Evolutionary conservation across 1,284 basidiomycete species (phyloP), one percentile per base, ranked within the genome.

Genomic region (Fomitiporia mediterranea): DNA sequence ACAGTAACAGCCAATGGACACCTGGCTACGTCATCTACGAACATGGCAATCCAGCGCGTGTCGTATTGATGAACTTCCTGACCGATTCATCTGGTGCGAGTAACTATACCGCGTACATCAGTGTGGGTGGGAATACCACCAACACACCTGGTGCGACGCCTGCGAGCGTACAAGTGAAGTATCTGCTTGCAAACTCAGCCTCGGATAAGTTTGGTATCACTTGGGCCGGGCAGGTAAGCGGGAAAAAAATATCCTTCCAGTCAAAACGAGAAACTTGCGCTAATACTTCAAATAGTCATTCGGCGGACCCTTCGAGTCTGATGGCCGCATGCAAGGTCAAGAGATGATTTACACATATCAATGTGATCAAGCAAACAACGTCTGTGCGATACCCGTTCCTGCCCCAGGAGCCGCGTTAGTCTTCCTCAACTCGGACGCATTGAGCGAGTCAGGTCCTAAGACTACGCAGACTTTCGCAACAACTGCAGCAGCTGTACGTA

Each of bases 321-420:
- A 82, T 62, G 89, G 89, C 0, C 77, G 81, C 32, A 72, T 82
- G 9, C 69, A 73, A 46, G 84, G 84, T 25, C 64, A 68, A 0
- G 69, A 79, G 28, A 65, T 74, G 38, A 76, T 87, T 4, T 68
- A 75, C 53, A 80, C 76, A 0, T 75, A 87, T 23, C 58, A 67
- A 3, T 90, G 88, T 69, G 70, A 75, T 62, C 64, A 69, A 25
- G 60, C 66, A 4, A 68, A 73, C 55, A 79, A 80, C 53, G 69
- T 72, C 0, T 91, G 89, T 69, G 60, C 67, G 5, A 72, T 91
- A 54, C 73, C 71, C 1, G 82, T 91, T 21, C 79, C 80, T n/a
- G 87, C 86, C 1, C 89, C 89, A 0, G 79, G 79, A 9, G 80
- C 82, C 54, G 88, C 86, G 3, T 72, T 91, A 51, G 86, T 91